Conservation (phyloP, 148 eudicot species). For the Beta vulgaris region DNA sequence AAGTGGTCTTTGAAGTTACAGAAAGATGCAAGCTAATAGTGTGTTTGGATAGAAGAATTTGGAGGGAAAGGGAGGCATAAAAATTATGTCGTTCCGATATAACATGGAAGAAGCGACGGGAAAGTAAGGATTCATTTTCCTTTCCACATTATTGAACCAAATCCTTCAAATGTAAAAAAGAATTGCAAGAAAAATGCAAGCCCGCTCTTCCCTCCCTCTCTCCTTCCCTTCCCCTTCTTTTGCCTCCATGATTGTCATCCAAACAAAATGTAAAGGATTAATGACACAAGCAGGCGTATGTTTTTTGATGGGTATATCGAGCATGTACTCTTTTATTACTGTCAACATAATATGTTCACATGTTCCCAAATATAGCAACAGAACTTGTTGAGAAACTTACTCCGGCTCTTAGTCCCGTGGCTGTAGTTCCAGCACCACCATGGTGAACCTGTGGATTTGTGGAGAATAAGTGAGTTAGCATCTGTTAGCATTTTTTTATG, state of each 20-base stretch:
- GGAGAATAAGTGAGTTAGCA: neutral
- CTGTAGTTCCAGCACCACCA: constrained; percentile 98
- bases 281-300: neutral
- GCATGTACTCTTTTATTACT: neutral
- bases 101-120: too few relatives aligned
- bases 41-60: too few relatives aligned
- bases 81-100: too few relatives aligned
- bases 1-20: neutral
- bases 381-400: constrained; percentile 35
- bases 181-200: too few relatives aligned
- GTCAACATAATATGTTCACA: neutral
- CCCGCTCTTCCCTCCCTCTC: too few relatives aligned
- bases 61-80: too few relatives aligned
- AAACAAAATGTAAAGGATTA: neutral
- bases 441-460: constrained; percentile 62
- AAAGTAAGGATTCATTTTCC: too few relatives aligned
- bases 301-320: neutral
- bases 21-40: neutral
- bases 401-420: constrained; percentile 92
- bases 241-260: too few relatives aligned
- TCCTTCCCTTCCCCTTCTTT: too few relatives aligned
- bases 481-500: too few relatives aligned
- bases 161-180: too few relatives aligned
- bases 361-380: neutral
- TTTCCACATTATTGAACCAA: too few relatives aligned